Percentiles rank a stretch among this genome's conserved stretches.
Conservation (phyloP, 345 rosid genomes). For the Eucalyptus cladocalyx region DNA sequence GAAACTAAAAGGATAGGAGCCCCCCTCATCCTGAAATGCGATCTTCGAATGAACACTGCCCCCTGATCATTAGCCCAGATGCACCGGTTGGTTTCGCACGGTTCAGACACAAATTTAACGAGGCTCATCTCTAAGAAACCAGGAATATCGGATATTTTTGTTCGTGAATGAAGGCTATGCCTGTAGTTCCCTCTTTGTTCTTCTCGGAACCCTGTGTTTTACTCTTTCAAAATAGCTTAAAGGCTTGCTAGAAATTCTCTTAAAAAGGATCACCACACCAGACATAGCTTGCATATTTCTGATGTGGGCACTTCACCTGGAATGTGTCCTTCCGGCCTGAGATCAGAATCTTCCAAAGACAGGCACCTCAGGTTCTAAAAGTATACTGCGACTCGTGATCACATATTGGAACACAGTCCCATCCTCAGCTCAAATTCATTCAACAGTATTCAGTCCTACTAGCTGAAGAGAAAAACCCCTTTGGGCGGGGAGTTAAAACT, state of each 20-base stretch:
- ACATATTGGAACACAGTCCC: neutral
- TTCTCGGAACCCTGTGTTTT: neutral
- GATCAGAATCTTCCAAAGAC: neutral
- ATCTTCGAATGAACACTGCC: no score
- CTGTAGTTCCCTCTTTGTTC: neutral
- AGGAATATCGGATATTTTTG: neutral
- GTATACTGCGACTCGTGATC: neutral
- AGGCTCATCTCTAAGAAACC: no score
- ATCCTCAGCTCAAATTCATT: neutral
- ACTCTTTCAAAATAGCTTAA: neutral
- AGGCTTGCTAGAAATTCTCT: neutral
- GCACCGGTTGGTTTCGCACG: no score
- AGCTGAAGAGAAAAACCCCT: neutral
- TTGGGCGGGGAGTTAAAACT: neutral
- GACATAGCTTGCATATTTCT: neutral
- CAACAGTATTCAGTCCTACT: neutral
- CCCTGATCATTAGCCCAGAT: no score
- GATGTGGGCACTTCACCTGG: neutral
- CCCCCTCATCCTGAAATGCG: no score
- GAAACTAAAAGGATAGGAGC: no score
- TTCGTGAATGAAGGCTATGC: neutral
- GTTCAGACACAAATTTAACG: no score
- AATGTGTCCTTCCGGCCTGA: neutral
- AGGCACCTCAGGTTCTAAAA: neutral
- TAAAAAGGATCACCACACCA: neutral